These are phyloP conservation scores for Pyronema domesticum DNA, from an alignment of 495 filamentous ascomycete genomes.

Conservation along the genomic window DNA sequence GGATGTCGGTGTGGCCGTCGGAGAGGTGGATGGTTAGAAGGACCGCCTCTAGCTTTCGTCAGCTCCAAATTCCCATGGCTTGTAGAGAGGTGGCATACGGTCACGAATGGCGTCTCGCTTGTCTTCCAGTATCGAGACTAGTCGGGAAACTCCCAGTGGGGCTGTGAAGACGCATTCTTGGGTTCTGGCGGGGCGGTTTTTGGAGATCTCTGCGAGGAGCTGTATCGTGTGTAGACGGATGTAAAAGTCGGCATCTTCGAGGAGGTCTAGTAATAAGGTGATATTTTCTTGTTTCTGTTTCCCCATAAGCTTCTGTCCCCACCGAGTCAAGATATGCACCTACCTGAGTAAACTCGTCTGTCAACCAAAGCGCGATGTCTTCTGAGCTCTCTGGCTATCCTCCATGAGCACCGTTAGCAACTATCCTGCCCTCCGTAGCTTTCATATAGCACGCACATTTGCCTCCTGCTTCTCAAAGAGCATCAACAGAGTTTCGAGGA, in stretches of 20 bases:
- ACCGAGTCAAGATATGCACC: constrained; percentile 7
- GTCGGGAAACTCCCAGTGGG: constrained; percentile 67
- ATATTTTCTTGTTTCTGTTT: constrained; percentile 89
- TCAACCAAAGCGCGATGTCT: constrained; percentile 89
- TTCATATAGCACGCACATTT: constrained; percentile 35
- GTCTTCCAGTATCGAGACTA: constrained; percentile 72
- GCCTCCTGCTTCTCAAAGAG: constrained; percentile 61
- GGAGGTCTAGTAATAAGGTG: constrained; percentile 68
- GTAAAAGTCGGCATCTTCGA: constrained; percentile 80
- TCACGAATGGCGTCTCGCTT: constrained; percentile 75
- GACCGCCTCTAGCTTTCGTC: constrained; percentile 38
- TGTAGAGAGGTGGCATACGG: constrained; percentile 42
- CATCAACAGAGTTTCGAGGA: constrained; percentile 85
- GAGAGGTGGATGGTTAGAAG: constrained; percentile 52
- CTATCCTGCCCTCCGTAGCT: constrained; percentile 3
- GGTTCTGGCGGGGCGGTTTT: constrained; percentile 79
- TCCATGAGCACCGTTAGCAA: constrained; percentile 17
- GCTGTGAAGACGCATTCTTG: constrained; percentile 87
- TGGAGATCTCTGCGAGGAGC: constrained; percentile 67
- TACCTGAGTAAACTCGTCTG: constrained; percentile 94
- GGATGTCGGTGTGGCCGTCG: constrained; percentile 57
- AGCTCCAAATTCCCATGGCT: constrained; percentile 32
- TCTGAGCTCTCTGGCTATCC: constrained; percentile 78
- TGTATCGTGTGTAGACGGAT: constrained; percentile 84
- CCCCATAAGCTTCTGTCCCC: neutral